Evolutionary conservation across 306 rosid genomes (phyloP), one percentile per base, ranked within the genome.

Genomic region (Cyamopsis tetragonoloba): DNA sequence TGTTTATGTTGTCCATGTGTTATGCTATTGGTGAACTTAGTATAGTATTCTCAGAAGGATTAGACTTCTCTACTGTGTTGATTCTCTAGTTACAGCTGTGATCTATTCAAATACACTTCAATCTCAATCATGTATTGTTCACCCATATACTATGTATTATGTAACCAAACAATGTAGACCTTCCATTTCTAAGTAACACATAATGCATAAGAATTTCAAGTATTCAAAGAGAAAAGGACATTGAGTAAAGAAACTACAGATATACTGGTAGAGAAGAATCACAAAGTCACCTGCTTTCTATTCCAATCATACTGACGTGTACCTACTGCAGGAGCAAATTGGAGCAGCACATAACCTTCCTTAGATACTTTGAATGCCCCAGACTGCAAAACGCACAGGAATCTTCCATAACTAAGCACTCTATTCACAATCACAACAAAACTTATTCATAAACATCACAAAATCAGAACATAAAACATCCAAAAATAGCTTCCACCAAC

Each of bases 261-360:
- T 30, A 42, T 46, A 12, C 23, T 6, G 13, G 28, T 31, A 10
- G 31, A 23, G 51, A 50, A 73, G 65, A 58, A 71, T 38, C 14
- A 49, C 0, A 65, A n/a, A 17, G 30, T 46, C 70, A 89, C 98
- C 95, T 89, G 96, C 79, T 92, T 92, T 74, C 84, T 76, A 77
- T 70, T 82, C 96, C 95, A 87, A 77, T 92, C 96, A 79, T 89
- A 92, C 28, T 77, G 68, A 32, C 87, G 82, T 71, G 73, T 62
- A 54, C 85, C 84, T 2, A 81, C 70, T 2, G 92, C 87, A 30
- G 95, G 98, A 71, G 95, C 96, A 61, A 92, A 89, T 80, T 92
- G 86, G 74, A 89, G 95, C 61, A 89, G 66, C 54, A 89, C 76
- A 76, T 70, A 77, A 63, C 98, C 98, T 32, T 92, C 89, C 82